Conservation (phyloP, 2,329 filamentous ascomycete genomes). For the Calonectria honghensis region DNA sequence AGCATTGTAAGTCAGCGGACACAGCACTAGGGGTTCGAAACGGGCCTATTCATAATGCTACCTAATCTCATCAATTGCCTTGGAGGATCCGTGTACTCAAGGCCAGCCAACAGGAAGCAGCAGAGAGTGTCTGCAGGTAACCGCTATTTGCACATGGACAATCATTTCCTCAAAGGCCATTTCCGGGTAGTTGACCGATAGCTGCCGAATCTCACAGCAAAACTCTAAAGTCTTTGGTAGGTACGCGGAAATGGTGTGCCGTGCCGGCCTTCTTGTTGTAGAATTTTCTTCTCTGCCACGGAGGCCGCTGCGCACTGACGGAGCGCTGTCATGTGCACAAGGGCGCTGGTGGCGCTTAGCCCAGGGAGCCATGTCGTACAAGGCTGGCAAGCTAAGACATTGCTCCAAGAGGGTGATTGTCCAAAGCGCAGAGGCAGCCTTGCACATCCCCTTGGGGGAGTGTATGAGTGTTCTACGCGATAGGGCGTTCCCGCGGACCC, state of each 20-base stretch:
- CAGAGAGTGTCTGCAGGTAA: background rate
- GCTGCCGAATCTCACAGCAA: background rate
- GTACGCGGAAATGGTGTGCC: background rate
- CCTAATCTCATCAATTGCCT: background rate
- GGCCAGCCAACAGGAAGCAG: no score
- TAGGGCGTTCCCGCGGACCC: conserved; percentile 18
- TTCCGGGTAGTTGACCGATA: conserved; percentile 16
- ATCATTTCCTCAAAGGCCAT: background rate
- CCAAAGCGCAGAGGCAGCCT: conserved; percentile 21
- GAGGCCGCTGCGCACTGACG: conserved; percentile 15
- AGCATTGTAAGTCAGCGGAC: background rate
- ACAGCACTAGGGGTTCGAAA: background rate
- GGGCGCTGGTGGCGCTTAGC: conserved; percentile 11
- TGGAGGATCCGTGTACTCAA: background rate
- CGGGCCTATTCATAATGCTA: background rate
- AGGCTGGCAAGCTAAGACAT: background rate
- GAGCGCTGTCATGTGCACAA: conserved; percentile 1
- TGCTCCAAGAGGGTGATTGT: background rate
- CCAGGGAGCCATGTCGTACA: conserved; percentile 7
- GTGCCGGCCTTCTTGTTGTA: background rate
- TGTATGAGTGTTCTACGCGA: conserved; percentile 8
- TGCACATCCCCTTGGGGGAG: background rate
- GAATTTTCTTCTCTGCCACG: background rate
- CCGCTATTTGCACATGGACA: background rate
- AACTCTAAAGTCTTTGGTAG: conserved; percentile 11